Base-by-base conservation (phyloP, 2,329 filamentous ascomycete species). In the Cladorrhinum sp. region DNA sequence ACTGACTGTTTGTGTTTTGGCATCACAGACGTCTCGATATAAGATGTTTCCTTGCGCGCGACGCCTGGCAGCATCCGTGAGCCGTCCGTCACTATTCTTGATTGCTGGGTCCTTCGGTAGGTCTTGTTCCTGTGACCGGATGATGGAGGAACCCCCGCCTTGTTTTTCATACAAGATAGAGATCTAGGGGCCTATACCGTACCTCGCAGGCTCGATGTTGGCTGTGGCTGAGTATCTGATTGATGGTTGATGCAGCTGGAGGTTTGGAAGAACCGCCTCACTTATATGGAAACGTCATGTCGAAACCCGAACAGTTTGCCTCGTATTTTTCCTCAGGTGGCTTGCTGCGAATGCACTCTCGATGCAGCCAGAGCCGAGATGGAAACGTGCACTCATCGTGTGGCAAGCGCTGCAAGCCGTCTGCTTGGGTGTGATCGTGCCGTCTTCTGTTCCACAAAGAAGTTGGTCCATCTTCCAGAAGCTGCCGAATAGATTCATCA, bases 351-450 rank as follows among this genome's bases (percentile, higher is more conserved):
- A 45, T 45, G 41, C 41, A 45, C 18, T 45, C 41, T 45, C 20
- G 4, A 18, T 45, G 41, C 16, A 18, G 41, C 41, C 41, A 45
- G 8, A 36, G 41, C 41, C 41, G 41, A 45, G 41, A 45, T 18
- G 18, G 41, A 22, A 45, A 45, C 41, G 18, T 45, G 41, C 41
- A 45, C 41, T 45, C 41, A 27, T 50, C 20, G 25, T 24, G 49
- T 50, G 49, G 49, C 49, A 50, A 50, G 49, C 22, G 49, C 49
- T 16, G 49, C 49, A 20, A 50, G 49, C 49, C 49, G 49, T 50
- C 49, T 50, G 49, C 49, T 45, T 45, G 41, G 41, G 41, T 45
- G 41, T 45, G n/a, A 45, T 45, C 41, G 41, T 18, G 41, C 18
- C n/a, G 41, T 18, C 41, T 45, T 45, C 41, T 45, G 41, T 45